phyloP scores from a whole-genome alignment of 2,329 filamentous ascomycete genomes.

The Magnaporthiopsis incrustans region DNA sequence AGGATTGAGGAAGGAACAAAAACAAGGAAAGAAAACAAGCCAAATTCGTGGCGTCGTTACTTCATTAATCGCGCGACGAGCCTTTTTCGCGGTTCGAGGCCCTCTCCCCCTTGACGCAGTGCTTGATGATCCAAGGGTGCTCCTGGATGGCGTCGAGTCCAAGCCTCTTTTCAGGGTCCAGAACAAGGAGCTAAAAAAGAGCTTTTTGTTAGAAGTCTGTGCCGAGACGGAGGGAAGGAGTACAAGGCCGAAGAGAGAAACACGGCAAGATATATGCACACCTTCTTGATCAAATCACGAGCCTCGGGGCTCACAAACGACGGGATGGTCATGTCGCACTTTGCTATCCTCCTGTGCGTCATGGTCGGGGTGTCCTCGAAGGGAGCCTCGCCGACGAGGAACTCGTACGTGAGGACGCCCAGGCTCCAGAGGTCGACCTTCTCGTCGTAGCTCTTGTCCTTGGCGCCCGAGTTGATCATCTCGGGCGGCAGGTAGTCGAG shows the following conservation, averaged over 20 bases:
- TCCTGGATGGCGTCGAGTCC: slow-evolving; percentile 79
- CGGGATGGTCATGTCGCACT: slow-evolving; percentile 88
- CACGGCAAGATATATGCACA: slow-evolving; percentile 25
- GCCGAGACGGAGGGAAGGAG: too few species aligned
- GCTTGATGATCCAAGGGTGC: slow-evolving; percentile 96
- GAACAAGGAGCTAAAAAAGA: slow-evolving; percentile 62
- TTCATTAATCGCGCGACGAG: slow-evolving; percentile 1
- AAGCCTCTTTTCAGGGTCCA: slow-evolving; percentile 90
- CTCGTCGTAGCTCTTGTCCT: slow-evolving; percentile 85
- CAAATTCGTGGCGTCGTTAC: not conserved
- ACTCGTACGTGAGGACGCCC: slow-evolving; percentile 93
- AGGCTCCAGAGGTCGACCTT: slow-evolving; percentile 97
- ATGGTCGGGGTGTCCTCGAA: slow-evolving; percentile 94
- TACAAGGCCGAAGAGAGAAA: not conserved
- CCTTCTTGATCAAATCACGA: slow-evolving; percentile 84
- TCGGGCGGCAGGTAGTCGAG: slow-evolving; percentile 96
- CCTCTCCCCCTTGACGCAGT: slow-evolving; percentile 65
- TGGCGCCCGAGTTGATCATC: slow-evolving; percentile 79
- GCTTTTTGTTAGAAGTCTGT: slow-evolving; percentile 9
- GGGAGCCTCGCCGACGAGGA: slow-evolving; percentile 88
- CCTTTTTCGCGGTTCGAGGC: slow-evolving; percentile 42
- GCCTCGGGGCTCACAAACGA: slow-evolving; percentile 86
- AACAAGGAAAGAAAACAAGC: not conserved
- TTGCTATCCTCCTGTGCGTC: slow-evolving; percentile 83
- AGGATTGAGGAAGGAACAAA: not conserved